Evolutionary conservation across 208 protist genomes (phyloP), one percentile per base, ranked within the genome.

Genomic region (Trypanosomatidae sp.): DNA sequence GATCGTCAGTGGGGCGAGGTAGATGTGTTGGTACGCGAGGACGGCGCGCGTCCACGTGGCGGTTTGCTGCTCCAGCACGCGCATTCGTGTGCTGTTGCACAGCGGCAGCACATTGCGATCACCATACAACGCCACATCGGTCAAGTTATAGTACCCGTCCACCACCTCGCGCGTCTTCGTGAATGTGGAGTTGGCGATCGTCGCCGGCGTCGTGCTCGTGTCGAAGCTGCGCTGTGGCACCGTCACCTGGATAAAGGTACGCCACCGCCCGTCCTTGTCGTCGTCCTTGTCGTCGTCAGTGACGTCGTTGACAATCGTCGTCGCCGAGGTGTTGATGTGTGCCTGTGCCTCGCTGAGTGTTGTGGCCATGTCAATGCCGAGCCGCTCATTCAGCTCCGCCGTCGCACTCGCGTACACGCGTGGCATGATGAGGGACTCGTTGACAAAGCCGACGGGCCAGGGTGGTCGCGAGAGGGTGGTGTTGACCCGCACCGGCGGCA

Each of bases 71-170:
- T 64, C 35, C 11, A 88, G 47, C 11, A 26, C 23, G 11, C 28
- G 13, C 53, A 80, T 53, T 30, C 56, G 60, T 4, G 60, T 68
- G 15, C 10, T 22, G 40, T 80, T 76, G 59, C 73, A 83, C 38
- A 66, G 48, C 0, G 68, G 68, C 3, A 88, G 43, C 5, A 88
- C 35, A 32, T 58, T 81, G 19, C 22, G 30, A 33, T 88, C 78
- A 15, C 65, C 53, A 35, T 67, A 68, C 25, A 82, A 32, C 16
- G 60, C 15, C 26, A 70, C 39, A 47, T 88, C 58, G 10, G 67
- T 83, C 26, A 38, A 40, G 54, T 71, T 64, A 56, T 88, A 83
- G 55, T 84, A 88, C 10, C 25, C 48, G 10, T 21, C 26, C 19
- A 81, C 27, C 10, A 19, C 33, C 0, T 55, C 28, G 21, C 58